phyloP scores from a whole-genome alignment of 768 basidiomycete species.

The Suillus variegatus region DNA sequence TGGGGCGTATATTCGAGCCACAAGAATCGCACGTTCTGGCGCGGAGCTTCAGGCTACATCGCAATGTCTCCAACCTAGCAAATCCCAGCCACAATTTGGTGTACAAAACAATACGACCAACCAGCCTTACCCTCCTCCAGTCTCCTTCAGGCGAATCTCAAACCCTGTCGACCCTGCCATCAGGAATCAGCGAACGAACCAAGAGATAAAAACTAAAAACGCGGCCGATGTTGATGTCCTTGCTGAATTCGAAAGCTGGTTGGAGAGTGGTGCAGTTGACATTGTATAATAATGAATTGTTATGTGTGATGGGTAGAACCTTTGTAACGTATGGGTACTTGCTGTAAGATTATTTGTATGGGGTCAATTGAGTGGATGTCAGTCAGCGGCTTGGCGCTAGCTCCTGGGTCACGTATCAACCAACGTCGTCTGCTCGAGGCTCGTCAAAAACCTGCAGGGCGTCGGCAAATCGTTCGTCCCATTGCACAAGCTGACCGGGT shows the following conservation, averaged over 20 bases:
- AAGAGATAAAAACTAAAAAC: background rate
- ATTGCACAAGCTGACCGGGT: conserved; percentile 61
- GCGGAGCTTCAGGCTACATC: background rate
- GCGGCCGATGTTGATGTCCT: conserved; percentile 47
- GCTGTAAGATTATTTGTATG: conserved; percentile 5
- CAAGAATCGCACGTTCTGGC: background rate
- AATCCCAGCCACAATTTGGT: background rate
- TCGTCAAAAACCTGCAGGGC: conserved; percentile 62
- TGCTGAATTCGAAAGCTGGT: conserved; percentile 69
- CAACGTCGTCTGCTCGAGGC: conserved; percentile 25
- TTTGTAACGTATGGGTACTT: conserved; percentile 3
- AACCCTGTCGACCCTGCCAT: too few relatives aligned
- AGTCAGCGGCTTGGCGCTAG: background rate
- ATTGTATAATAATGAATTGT: conserved; percentile 28
- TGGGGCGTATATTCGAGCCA: background rate
- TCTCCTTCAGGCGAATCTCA: background rate
- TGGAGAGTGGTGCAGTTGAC: conserved; percentile 63
- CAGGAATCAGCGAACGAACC: background rate
- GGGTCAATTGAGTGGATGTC: background rate
- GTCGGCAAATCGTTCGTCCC: conserved; percentile 74
- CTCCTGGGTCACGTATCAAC: background rate
- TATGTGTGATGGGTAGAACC: background rate
- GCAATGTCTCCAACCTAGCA: background rate
- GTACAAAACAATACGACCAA: background rate
- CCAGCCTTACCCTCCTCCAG: background rate